A percentile compares a stretch with the other conserved stretches of the same genome.
Evolutionary conservation across 2,329 filamentous ascomycete species (phyloP).

Genomic region (Rhinocladiella mackenziei): DNA sequence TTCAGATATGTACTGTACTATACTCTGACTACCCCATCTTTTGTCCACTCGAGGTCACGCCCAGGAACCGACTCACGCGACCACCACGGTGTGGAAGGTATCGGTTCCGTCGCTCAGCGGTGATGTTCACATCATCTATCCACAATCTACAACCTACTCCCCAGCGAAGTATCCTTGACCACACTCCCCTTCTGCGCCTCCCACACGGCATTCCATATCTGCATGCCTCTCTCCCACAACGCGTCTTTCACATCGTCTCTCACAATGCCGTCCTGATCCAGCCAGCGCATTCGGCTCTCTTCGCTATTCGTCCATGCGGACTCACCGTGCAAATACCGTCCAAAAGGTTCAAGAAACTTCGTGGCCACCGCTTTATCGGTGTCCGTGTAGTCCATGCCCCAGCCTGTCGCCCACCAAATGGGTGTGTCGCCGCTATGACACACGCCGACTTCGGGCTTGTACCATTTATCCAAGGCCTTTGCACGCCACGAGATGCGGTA

Average conservation of each 20-base stretch:
- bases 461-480: constrained; percentile 24
- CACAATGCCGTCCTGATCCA: constrained; percentile 24
- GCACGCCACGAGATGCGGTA: constrained; percentile 31
- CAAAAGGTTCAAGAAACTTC: constrained; percentile 27
- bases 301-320: constrained; percentile 11
- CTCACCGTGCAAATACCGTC: constrained; percentile 24
- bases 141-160: no score
- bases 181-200: constrained; percentile 20
- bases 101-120: no score
- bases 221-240: constrained; percentile 26
- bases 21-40: no score
- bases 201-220: constrained; percentile 26
- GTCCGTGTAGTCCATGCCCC: constrained; percentile 23
- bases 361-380: constrained; percentile 19
- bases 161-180: no score
- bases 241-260: constrained; percentile 25
- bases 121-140: no score
- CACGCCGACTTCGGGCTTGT: constrained; percentile 24
- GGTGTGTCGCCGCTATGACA: constrained; percentile 28
- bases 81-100: no score
- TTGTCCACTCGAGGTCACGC: no score
- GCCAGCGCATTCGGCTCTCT: constrained; percentile 16
- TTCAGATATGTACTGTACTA: no score
- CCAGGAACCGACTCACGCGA: no score
- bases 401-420: constrained; percentile 29